Evolutionary conservation across 306 rosid genomes (phyloP).

Genomic region (Crataegus laevigata): DNA sequence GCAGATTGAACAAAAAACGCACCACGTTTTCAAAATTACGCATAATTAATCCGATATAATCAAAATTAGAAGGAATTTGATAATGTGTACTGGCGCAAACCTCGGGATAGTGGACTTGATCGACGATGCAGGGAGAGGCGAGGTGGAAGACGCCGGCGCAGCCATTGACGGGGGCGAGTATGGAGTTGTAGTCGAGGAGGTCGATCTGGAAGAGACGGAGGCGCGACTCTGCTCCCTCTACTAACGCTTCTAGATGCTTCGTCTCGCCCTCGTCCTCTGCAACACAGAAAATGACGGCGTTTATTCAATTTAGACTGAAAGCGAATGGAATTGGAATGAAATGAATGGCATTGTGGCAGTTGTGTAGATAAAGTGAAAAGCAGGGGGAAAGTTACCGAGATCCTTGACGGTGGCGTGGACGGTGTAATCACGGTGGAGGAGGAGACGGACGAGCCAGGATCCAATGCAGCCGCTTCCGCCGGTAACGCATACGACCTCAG

Average conservation of each 20-base stretch:
- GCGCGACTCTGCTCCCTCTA: no score
- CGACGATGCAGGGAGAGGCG: constrained; percentile 75
- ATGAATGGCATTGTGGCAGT: not conserved
- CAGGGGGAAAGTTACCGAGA: constrained; percentile 37
- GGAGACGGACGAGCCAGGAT: constrained; percentile 74
- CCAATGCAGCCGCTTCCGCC: constrained; percentile 90
- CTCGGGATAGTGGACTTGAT: constrained; percentile 61
- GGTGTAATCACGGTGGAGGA: constrained; percentile 71
- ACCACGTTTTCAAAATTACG: not conserved
- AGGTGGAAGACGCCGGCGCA: no score
- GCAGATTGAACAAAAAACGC: not conserved
- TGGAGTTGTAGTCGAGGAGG: no score
- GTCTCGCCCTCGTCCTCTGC: constrained; percentile 69
- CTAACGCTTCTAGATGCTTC: constrained; percentile 66
- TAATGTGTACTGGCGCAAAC: constrained; percentile 1
- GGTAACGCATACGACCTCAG: constrained; percentile 69
- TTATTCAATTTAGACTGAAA: not conserved
- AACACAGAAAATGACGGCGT: not conserved
- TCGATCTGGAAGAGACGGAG: no score
- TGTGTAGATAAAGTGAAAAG: not conserved
- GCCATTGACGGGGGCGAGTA: no score
- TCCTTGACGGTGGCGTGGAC: constrained; percentile 77
- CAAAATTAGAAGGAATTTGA: not conserved
- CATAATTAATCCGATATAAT: not conserved
- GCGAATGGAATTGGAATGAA: not conserved